phyloP scores from a whole-genome alignment of 805 yeast species.

The Wickerhamomyces sydowiorum region DNA sequence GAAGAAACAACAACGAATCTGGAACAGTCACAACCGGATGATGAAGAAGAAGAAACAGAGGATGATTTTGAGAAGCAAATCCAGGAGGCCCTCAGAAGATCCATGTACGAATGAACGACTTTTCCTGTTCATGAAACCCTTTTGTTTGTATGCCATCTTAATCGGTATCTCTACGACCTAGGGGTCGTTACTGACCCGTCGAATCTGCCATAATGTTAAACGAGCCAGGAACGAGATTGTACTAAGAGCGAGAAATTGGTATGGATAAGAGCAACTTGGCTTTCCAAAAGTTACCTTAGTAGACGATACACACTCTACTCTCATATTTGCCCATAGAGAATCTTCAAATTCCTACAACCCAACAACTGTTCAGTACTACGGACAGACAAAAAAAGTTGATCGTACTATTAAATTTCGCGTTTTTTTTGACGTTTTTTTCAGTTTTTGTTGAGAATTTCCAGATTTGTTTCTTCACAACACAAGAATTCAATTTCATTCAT shows the following conservation, averaged over 20 bases:
- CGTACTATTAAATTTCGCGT: background rate
- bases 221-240: background rate
- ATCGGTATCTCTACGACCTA: too few relatives aligned
- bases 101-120: slow-evolving; percentile 10
- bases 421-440: background rate
- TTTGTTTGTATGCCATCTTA: background rate
- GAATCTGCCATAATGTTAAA: background rate
- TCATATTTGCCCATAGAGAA: too few relatives aligned
- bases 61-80: slow-evolving; percentile 11
- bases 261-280: too few relatives aligned
- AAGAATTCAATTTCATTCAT: too few relatives aligned
- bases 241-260: background rate
- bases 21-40: too few relatives aligned
- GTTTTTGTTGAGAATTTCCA: background rate
- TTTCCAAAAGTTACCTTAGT: too few relatives aligned
- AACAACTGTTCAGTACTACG: too few relatives aligned
- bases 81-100: slow-evolving; percentile 20
- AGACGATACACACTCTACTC: too few relatives aligned
- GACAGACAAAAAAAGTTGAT: too few relatives aligned
- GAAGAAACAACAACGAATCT: too few relatives aligned
- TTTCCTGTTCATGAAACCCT: background rate
- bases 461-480: too few relatives aligned
- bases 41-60: slow-evolving; percentile 5
- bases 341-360: too few relatives aligned
- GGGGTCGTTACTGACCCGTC: background rate